Evolutionary conservation across 1,284 basidiomycete species (phyloP).

Genomic region (Inonotus obliquus): DNA sequence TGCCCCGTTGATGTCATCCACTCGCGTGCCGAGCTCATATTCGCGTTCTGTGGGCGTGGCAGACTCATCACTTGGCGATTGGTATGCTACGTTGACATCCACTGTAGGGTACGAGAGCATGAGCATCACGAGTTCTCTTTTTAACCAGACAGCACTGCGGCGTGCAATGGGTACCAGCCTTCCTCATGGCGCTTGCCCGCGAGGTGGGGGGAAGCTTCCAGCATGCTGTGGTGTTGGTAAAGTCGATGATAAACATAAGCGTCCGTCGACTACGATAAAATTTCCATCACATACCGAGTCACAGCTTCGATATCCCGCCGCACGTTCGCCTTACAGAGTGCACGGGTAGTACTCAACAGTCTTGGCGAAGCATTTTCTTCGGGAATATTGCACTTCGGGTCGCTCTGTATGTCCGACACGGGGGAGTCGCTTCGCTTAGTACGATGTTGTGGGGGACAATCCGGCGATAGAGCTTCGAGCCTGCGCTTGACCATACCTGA

Average conservation of each 20-base stretch:
- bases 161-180: conserved; percentile 9
- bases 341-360: background rate
- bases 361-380: background rate
- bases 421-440: background rate
- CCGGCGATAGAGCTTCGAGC: too few species aligned
- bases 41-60: background rate
- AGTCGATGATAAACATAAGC: background rate
- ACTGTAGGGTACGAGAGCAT: background rate
- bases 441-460: too few species aligned
- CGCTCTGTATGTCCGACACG: background rate
- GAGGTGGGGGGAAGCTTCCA: background rate
- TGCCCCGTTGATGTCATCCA: background rate
- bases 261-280: background rate
- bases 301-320: background rate
- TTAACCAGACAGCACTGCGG: conserved; percentile 11
- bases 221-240: background rate
- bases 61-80: background rate
- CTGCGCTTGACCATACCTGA: too few species aligned
- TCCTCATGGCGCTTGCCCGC: background rate
- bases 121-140: conserved; percentile 5
- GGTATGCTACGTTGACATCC: background rate
- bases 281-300: background rate
- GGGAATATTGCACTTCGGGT: background rate
- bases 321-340: background rate
- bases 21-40: background rate